phyloP scores from a whole-genome alignment of 768 basidiomycete genomes.

The Scleroderma bovista region DNA sequence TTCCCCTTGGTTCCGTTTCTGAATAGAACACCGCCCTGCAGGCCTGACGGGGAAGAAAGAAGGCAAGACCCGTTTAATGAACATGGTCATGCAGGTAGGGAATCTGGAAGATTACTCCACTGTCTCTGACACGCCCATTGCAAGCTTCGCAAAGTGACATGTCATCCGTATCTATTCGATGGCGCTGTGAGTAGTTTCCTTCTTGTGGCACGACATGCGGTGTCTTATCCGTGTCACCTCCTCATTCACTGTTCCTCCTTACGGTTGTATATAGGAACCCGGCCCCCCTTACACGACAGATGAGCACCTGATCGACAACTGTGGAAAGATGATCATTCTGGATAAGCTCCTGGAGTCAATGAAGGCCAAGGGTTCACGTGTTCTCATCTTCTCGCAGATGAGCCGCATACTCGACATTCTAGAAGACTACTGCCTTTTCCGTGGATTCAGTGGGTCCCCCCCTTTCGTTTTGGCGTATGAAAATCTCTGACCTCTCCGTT shows the following conservation, averaged over 20 bases:
- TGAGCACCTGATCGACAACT: constrained; percentile 91
- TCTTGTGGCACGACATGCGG: too few relatives aligned
- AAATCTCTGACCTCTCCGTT: constrained; percentile 3
- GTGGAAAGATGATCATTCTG: constrained; percentile 95
- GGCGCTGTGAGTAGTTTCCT: constrained; percentile 58
- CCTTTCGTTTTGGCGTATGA: not conserved
- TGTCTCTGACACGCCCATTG: not conserved
- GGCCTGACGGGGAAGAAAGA: constrained; percentile 96
- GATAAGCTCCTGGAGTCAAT: constrained; percentile 86
- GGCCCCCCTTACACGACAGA: constrained; percentile 98
- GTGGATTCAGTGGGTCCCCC: constrained; percentile 66
- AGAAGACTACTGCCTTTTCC: constrained; percentile 95
- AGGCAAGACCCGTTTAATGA: constrained; percentile 95
- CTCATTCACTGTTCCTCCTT: too few relatives aligned
- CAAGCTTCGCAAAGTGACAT: constrained; percentile 79
- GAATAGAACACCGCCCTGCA: constrained; percentile 20
- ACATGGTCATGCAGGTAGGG: constrained; percentile 97
- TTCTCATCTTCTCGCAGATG: constrained; percentile 99
- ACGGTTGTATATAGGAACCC: constrained; percentile 67
- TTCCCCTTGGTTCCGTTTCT: not conserved
- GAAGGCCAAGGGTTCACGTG: constrained; percentile 91
- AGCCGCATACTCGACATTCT: constrained; percentile 97
- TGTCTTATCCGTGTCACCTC: too few relatives aligned
- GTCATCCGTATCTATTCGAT: constrained; percentile 89
- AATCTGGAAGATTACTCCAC: not conserved